Percentiles rank a stretch among this genome's conserved stretches.
phyloP scores from a whole-genome alignment of 179 eudicot species.

The Silene vulgaris region DNA sequence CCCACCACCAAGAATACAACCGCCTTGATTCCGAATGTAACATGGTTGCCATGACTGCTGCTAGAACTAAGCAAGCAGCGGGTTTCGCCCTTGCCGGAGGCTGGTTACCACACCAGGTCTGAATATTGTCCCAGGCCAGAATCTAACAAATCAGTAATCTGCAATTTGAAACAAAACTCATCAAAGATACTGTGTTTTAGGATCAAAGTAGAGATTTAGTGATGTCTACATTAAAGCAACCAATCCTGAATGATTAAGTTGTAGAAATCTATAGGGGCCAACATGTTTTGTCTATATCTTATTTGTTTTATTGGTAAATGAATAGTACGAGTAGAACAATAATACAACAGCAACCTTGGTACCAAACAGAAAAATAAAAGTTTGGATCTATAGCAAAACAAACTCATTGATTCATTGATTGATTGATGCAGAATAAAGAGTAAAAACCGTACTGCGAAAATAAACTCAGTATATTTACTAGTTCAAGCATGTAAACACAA shows the following conservation, averaged over 20 bases:
- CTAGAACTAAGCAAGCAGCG: conserved; percentile 40
- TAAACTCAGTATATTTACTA: no score
- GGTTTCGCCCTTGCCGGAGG: conserved; percentile 37
- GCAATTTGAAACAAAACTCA: conserved; percentile 9
- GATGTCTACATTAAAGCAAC: neutral
- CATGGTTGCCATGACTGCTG: conserved; percentile 58
- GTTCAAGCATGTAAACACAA: no score
- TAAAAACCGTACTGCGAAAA: no score
- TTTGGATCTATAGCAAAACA: neutral
- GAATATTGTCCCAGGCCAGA: conserved; percentile 46
- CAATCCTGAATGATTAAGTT: conserved; percentile 1
- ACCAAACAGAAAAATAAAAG: neutral
- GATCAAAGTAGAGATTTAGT: neutral
- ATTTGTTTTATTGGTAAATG: conserved; percentile 7
- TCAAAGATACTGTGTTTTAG: neutral
- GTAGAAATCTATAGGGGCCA: neutral
- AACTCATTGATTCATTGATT: no score
- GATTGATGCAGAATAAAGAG: neutral
- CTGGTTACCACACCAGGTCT: conserved; percentile 43
- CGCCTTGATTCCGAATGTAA: conserved; percentile 67
- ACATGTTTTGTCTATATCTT: neutral
- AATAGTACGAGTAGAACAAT: neutral
- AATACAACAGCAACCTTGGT: neutral
- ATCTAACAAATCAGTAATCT: conserved; percentile 18
- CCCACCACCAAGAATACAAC: conserved; percentile 96